Percentiles rank a stretch among this genome's conserved stretches.
Conservation (phyloP, 176 grass and related monocot genomes). For the Triticum monococcum region DNA sequence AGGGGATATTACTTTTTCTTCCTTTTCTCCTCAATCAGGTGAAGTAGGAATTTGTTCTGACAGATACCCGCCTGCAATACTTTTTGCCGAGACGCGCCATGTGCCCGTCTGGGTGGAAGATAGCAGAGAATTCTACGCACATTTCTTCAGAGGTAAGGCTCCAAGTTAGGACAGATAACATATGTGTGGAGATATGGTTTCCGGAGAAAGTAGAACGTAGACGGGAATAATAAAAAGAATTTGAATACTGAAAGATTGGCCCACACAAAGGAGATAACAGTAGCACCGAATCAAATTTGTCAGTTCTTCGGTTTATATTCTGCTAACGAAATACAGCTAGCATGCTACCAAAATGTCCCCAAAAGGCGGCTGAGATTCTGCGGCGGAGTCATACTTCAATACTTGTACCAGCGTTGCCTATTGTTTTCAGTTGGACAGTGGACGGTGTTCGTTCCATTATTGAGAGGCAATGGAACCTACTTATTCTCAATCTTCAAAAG, state of each 20-base stretch:
- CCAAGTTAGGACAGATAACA: conserved; percentile 7
- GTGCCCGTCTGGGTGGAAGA: conserved; percentile 21
- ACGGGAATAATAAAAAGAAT: conserved; percentile 30
- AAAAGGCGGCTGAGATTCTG: conserved; percentile 6
- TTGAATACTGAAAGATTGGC: neutral
- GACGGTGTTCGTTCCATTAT: neutral
- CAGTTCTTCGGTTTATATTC: neutral
- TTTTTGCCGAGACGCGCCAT: conserved; percentile 25
- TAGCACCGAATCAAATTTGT: neutral
- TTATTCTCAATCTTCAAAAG: neutral
- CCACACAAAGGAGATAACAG: neutral
- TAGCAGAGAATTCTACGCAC: conserved; percentile 6
- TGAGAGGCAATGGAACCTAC: neutral
- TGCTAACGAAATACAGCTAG: neutral
- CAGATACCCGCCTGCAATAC: neutral
- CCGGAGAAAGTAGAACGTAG: conserved; percentile 10
- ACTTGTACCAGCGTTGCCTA: neutral
- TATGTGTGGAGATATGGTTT: neutral
- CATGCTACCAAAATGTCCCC: neutral
- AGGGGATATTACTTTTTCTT: conserved; percentile 12
- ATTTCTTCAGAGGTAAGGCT: conserved; percentile 4
- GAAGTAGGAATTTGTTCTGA: conserved; percentile 42
- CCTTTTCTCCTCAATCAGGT: conserved; percentile 5
- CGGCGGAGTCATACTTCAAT: neutral
- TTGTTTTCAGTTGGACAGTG: neutral